Evolutionary conservation across 2,329 filamentous ascomycete species (phyloP).

Genomic region (Fusarium sp.): DNA sequence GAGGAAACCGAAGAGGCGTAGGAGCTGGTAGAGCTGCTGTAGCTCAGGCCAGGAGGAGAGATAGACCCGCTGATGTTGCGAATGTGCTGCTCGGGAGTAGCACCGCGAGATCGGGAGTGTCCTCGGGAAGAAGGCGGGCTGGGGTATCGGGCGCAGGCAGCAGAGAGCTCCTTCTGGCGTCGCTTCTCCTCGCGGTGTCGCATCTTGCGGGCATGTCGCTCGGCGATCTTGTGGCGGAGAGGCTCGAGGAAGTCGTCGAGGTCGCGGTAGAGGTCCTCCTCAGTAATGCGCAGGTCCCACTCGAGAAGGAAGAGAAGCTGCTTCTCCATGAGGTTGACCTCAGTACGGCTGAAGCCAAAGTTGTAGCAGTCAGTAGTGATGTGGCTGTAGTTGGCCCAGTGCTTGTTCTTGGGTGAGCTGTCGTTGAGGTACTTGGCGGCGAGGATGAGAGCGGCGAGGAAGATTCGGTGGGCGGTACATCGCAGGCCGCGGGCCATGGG

Average conservation of each 20-base stretch:
- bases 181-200: conserved; percentile 62
- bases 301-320: conserved; percentile 94
- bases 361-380: conserved; percentile 73
- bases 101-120: conserved; percentile 56
- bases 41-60: conserved; percentile 62
- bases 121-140: conserved; percentile 62
- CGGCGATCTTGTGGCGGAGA: conserved; percentile 73
- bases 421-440: conserved; percentile 99
- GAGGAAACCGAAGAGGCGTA: conserved; percentile 63
- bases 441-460: conserved; percentile 86
- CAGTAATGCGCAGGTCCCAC: conserved; percentile 90
- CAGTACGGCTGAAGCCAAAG: conserved; percentile 93
- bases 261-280: conserved; percentile 87
- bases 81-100: conserved; percentile 56
- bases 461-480: conserved; percentile 98
- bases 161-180: conserved; percentile 54
- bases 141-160: conserved; percentile 55
- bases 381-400: conserved; percentile 95
- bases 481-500: conserved; percentile 95
- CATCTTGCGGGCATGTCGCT: conserved; percentile 63
- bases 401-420: conserved; percentile 99
- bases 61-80: conserved; percentile 52
- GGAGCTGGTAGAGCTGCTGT: conserved; percentile 63
- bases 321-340: conserved; percentile 99
- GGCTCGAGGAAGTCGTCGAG: conserved; percentile 90